Evolutionary conservation across 139 green algal species (phyloP).

Genomic region (Parachlorella kessleri): DNA sequence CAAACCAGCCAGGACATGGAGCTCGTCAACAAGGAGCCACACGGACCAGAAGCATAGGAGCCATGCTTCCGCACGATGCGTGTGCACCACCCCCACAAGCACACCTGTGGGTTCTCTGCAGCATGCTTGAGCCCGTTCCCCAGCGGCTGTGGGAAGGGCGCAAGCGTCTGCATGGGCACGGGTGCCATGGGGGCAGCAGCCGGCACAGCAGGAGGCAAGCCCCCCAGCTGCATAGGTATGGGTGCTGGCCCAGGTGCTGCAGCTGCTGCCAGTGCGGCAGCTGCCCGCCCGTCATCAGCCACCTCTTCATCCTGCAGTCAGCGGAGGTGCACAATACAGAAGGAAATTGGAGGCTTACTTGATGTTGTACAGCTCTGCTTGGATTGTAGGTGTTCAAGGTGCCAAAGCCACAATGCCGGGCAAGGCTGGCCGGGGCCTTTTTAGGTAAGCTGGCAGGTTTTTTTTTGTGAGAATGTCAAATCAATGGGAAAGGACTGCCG

Average conservation of each 20-base stretch:
- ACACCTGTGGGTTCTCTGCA: conserved; percentile 47
- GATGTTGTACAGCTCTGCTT: no score
- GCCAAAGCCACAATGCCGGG: no score
- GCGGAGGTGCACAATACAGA: no score
- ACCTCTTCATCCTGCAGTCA: conserved; percentile 2
- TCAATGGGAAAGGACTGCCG: no score
- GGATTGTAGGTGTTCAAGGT: no score
- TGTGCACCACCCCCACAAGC: neutral
- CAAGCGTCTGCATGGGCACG: neutral
- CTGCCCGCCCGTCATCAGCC: neutral
- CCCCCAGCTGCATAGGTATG: neutral
- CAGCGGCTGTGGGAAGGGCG: neutral
- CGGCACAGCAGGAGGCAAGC: neutral
- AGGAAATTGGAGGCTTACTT: no score
- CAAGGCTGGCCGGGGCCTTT: no score
- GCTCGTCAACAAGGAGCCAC: no score
- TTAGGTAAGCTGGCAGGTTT: no score
- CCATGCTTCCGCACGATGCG: no score
- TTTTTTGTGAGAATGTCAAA: no score
- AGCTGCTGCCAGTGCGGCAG: neutral
- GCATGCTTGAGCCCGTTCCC: conserved; percentile 34
- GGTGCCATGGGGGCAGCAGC: neutral
- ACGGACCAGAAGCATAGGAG: no score
- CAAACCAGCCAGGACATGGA: neutral
- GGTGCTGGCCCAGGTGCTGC: neutral